phyloP scores from a whole-genome alignment of 2,329 filamentous ascomycete genomes.

The Cladosporium sp. region DNA sequence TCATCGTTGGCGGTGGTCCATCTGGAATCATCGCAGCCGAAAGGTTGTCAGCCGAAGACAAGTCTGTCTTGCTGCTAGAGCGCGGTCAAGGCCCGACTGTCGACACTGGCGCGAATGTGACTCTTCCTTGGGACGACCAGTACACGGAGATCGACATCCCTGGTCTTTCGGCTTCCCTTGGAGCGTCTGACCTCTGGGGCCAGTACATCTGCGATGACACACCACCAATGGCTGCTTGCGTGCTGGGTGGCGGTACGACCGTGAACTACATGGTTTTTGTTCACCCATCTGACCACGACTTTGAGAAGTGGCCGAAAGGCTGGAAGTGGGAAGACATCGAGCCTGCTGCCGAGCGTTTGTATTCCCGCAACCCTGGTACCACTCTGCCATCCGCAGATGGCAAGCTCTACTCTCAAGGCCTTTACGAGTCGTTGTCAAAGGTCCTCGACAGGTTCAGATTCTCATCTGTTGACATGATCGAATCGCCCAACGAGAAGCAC shows the following conservation, averaged over 20 bases:
- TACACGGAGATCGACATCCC: slow-evolving; percentile 69
- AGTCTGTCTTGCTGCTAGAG: slow-evolving; percentile 59
- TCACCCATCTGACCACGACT: slow-evolving; percentile 65
- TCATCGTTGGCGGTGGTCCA: slow-evolving; percentile 59
- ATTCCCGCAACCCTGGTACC: slow-evolving; percentile 65
- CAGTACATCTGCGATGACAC: slow-evolving; percentile 63
- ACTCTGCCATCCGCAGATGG: slow-evolving; percentile 63
- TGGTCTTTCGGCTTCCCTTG: slow-evolving; percentile 42
- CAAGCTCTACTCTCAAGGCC: slow-evolving; percentile 61
- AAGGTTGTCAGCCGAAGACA: slow-evolving; percentile 59
- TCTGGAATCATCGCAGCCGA: slow-evolving; percentile 58
- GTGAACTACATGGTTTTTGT: slow-evolving; percentile 64
- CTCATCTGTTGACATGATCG: slow-evolving; percentile 58
- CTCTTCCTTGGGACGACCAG: slow-evolving; percentile 59
- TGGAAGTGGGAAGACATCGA: slow-evolving; percentile 65
- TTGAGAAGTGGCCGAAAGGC: slow-evolving; percentile 66
- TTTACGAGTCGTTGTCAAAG: slow-evolving; percentile 58
- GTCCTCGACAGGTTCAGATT: slow-evolving; percentile 60
- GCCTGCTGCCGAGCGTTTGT: slow-evolving; percentile 57
- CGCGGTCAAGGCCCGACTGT: slow-evolving; percentile 53
- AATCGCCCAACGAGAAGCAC: slow-evolving; percentile 60
- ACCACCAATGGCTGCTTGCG: slow-evolving; percentile 67
- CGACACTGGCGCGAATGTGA: slow-evolving; percentile 58
- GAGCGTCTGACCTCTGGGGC: neutral
- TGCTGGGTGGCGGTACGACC: slow-evolving; percentile 63